A percentile compares a stretch with the other conserved stretches of the same genome.
Evolutionary conservation across 1,284 basidiomycete genomes (phyloP).

Genomic region (Moesziomyces globuligerus): DNA sequence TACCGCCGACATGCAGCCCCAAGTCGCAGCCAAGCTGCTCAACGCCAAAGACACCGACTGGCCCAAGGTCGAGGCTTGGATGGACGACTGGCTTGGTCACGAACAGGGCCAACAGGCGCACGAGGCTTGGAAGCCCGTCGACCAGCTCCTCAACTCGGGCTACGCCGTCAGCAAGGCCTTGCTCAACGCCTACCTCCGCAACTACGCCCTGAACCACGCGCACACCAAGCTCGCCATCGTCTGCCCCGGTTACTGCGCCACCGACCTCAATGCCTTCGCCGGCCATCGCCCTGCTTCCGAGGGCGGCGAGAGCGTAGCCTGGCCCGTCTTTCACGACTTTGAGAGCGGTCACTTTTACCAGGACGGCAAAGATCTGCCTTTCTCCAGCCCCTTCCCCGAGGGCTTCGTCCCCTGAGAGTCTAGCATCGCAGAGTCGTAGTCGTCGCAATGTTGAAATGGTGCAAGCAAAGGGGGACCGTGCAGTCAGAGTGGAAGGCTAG

Average conservation of each 20-base stretch:
- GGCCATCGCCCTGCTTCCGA: conserved; percentile 8
- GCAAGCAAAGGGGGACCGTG: no score
- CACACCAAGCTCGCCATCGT: conserved; percentile 4
- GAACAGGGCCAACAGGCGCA: neutral
- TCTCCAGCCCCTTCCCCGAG: neutral
- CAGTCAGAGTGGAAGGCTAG: no score
- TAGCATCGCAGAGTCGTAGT: neutral
- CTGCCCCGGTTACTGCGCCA: conserved; percentile 23
- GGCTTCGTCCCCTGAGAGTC: neutral
- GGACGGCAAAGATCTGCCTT: conserved; percentile 5
- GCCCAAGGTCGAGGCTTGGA: conserved; percentile 2
- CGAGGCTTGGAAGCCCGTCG: conserved; percentile 6
- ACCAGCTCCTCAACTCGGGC: neutral
- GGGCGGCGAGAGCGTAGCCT: conserved; percentile 20
- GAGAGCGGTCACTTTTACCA: conserved; percentile 13
- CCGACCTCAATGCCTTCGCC: conserved; percentile 7
- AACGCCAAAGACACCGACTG: neutral
- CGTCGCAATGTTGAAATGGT: no score
- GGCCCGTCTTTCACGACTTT: conserved; percentile 22
- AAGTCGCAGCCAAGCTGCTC: conserved; percentile 6
- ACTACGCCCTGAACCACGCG: conserved; percentile 3
- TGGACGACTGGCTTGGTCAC: conserved; percentile 9
- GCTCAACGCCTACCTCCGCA: conserved; percentile 8
- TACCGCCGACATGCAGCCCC: neutral
- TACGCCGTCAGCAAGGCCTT: conserved; percentile 15